Base-by-base conservation (phyloP, 2,329 filamentous ascomycete genomes). In the Lachnellula occidentalis region DNA sequence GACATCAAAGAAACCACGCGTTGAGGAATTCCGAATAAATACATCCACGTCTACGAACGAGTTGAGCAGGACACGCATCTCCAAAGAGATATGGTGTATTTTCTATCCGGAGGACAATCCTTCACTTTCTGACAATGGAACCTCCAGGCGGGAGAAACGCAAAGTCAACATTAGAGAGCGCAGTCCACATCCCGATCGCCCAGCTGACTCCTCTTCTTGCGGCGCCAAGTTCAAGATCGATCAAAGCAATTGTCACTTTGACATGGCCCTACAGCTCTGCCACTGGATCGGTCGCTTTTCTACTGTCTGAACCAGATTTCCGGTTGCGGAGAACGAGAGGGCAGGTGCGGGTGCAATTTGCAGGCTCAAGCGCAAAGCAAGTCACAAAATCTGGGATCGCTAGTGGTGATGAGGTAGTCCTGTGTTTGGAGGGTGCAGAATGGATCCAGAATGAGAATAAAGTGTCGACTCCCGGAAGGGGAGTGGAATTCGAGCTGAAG, bases 261-360 rank as follows among this genome's bases (percentile, higher is more conserved):
- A 85, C 90, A 55, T 97, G 92, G 92, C 92, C 92, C 0, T 96
- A 90, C 71, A 96, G 88, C 60, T 87, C 87, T 21, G 83, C 90
- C 24, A 87, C 81, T 31, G 81, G 80, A 51, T 84, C 84, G 39
- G 80, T 91, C 61, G 86, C 90, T 24, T 85, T 96, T 49, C 80
- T 95, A 19, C 80, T 97, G 34, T 88, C 88, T 45, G 92, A 96
- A 65, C 84, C 85, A 45, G 90, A 96, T 69, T 88, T 92, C 66
- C 86, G 89, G 47, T 77, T 92, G 49, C 88, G 92, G 53, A 82
- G 83, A 58, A 77, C 79, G 41, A 86, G 82, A 61, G 92, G 92
- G 12, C 90, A 96, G 71, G 83, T 96, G 21, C 86, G 91, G 54
- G 81, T 91, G 48, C 81, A 86, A 42, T 90, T 96, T 62, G 76